Base-by-base conservation (phyloP, 2,329 filamentous ascomycete genomes). In the Penicillium sp. region DNA sequence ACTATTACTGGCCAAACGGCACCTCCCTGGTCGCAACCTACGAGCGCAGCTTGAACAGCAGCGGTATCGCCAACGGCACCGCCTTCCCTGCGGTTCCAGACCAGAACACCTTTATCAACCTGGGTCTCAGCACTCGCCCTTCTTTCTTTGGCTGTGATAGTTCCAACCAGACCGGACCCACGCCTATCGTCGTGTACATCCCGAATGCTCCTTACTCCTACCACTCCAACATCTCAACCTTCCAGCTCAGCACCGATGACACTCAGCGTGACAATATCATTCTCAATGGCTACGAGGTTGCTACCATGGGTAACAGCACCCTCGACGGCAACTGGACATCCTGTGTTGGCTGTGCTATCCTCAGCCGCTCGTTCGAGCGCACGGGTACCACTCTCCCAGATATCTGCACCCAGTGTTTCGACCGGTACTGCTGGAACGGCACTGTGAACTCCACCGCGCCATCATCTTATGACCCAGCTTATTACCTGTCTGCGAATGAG, bases 371-470 rank as follows among this genome's bases (percentile, higher is more conserved):
- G 65, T 84, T 94, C 63, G 81, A 86, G 60, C 84, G 91, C 50
- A 93, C 90, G 0, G 80, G 82, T 19, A 89, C 88, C 0, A 62
- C 77, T 0, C 81, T 93, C 1, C 93, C 93, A 0, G 80, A 83
- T 0, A 85, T 84, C 10, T 99, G 94, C 78, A 80, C 77, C 43
- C 69, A 81, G 50, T 99, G 94, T 78, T 97, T 97, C 75, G 65
- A 80, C 13, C 75, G 80, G 21, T 97, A 97, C 78, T 99, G 94
- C 83, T 99, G 94, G 94, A 85, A 97, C 72, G 94, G 94, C n/a
- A 90, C 84, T 1, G 57, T 77, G 7, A 76, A 82, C 42, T 74
- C 69, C 41, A 77, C 76, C 0, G 64, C 58, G 6, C 72, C 74
- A 0, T 60, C 67, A 1, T 58, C 62, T 0, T 85, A 82, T 58